Evolutionary conservation across 1,139 yeast genomes (phyloP), one percentile per base, ranked within the genome.

Genomic region (Entelexis sorbosivorans): DNA sequence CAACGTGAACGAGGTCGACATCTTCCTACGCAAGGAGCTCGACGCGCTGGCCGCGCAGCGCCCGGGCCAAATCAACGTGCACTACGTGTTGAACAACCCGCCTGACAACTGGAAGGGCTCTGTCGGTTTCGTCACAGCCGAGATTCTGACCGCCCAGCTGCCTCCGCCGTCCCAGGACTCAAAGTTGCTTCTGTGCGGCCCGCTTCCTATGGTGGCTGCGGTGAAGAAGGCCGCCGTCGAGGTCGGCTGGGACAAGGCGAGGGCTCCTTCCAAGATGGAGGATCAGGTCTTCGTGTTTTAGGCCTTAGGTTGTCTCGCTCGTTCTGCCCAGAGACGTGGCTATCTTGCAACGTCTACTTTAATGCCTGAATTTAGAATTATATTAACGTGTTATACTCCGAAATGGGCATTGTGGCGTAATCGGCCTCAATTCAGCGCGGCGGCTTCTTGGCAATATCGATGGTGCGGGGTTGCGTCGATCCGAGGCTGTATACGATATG

Each of bases 251-350:
- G 77, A 77, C 51, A 88, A 87, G 76, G 89, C 96, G 53, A 83
- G 80, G 69, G 93, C 96, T 5, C 88, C 89, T 35, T 82, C 95
- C 49, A 88, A 88, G 72, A 76, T 86, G 64, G 95, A 88, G 52
- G 97, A 93, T 70, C 95, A 88, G 70, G 85, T 89, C 33, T 91
- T 91, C 70, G 83, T 83, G 31, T 88, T 88, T 64, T 88, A 75
- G 44, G 9, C 13, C 24, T 6, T 6, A n/a, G n/a, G n/a, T n/a
- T n/a, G n/a, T n/a, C n/a, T n/a, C n/a, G n/a, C n/a, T n/a, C n/a
- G n/a, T n/a, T n/a, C n/a, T n/a, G n/a, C n/a, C n/a, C n/a, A n/a
- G n/a, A n/a, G n/a, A n/a, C n/a, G n/a, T n/a, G n/a, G n/a, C n/a
- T n/a, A n/a, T n/a, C n/a, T n/a, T n/a, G n/a, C n/a, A n/a, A n/a